Conservation (phyloP, 1,139 yeast species). For the Hanseniaspora uvarum region DNA sequence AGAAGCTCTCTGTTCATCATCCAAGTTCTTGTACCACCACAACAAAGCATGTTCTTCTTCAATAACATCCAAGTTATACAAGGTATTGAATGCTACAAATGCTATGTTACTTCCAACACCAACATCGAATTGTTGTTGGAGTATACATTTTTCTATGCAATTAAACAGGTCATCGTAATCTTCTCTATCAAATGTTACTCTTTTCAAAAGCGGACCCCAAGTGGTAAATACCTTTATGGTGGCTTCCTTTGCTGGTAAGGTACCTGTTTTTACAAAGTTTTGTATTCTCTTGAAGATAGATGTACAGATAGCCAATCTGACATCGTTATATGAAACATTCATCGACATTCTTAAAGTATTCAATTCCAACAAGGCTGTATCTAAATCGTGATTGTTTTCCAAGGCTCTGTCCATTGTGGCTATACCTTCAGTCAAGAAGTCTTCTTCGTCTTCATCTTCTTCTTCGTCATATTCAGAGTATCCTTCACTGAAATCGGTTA, state of each 20-base stretch:
- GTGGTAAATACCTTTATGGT: conserved; percentile 59
- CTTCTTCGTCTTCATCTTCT: conserved; percentile 53
- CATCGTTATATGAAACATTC: conserved; percentile 91
- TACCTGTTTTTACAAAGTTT: conserved; percentile 65
- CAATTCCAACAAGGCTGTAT: conserved; percentile 82
- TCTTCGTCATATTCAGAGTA: conserved; percentile 28
- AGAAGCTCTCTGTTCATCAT: conserved; percentile 38
- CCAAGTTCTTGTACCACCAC: conserved; percentile 63
- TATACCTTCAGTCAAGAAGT: conserved; percentile 74
- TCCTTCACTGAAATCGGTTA: conserved; percentile 24
- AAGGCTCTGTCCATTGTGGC: conserved; percentile 91
- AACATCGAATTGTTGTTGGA: conserved; percentile 26
- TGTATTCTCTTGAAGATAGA: conserved; percentile 61
- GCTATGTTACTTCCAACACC: conserved; percentile 27
- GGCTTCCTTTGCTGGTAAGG: conserved; percentile 66
- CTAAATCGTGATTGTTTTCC: conserved; percentile 83
- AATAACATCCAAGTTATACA: conserved; percentile 71
- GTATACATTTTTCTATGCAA: conserved; percentile 35
- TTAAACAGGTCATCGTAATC: conserved; percentile 69
- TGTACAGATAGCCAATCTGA: conserved; percentile 65
- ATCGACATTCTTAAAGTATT: conserved; percentile 94
- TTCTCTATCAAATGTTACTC: conserved; percentile 70
- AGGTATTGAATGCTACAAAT: conserved; percentile 52
- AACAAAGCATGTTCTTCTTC: conserved; percentile 68
- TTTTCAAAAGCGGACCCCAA: conserved; percentile 70